A percentile compares a stretch with the other conserved stretches of the same genome.
phyloP scores from a whole-genome alignment of 345 rosid species.

The Gossypium longicalyx region DNA sequence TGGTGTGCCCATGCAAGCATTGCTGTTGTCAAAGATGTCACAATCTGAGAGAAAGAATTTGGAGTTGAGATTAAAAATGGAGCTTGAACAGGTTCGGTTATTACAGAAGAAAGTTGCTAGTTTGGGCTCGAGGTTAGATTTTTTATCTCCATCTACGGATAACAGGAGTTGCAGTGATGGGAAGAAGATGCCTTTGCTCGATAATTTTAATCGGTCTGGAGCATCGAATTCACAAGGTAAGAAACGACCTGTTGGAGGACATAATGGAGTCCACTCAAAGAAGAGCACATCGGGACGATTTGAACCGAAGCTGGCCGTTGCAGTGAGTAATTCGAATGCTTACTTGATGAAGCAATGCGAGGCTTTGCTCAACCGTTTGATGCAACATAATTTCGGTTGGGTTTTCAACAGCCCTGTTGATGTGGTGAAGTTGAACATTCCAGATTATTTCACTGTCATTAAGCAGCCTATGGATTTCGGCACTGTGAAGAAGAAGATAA shows the following conservation, averaged over 20 bases:
- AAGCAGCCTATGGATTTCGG: constrained; percentile 94
- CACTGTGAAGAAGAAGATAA: constrained; percentile 57
- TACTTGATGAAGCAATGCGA: constrained; percentile 67
- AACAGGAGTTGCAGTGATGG: constrained; percentile 66
- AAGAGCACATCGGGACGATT: constrained; percentile 30
- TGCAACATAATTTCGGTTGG: constrained; percentile 62
- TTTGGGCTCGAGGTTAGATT: constrained; percentile 33
- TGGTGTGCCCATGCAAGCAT: constrained; percentile 47
- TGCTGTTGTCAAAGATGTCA: constrained; percentile 61
- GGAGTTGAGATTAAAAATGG: constrained; percentile 50
- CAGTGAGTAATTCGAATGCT: constrained; percentile 27
- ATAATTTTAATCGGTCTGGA: constrained; percentile 34
- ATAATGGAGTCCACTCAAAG: constrained; percentile 41
- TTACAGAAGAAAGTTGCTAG: constrained; percentile 54
- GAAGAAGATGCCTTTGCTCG: constrained; percentile 41
- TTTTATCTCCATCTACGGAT: constrained; percentile 49
- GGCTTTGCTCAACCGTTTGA: constrained; percentile 48
- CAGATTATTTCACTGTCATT: constrained; percentile 74
- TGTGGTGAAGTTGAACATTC: constrained; percentile 68
- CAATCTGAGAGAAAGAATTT: constrained; percentile 54
- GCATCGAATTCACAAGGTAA: constrained; percentile 36
- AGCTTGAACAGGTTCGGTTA: constrained; percentile 65
- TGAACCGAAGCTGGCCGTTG: constrained; percentile 30
- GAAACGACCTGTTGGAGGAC: constrained; percentile 43
- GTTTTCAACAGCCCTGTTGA: constrained; percentile 73